Base-by-base conservation (phyloP, 768 basidiomycete genomes). In the Phaeotremella skinneri region DNA sequence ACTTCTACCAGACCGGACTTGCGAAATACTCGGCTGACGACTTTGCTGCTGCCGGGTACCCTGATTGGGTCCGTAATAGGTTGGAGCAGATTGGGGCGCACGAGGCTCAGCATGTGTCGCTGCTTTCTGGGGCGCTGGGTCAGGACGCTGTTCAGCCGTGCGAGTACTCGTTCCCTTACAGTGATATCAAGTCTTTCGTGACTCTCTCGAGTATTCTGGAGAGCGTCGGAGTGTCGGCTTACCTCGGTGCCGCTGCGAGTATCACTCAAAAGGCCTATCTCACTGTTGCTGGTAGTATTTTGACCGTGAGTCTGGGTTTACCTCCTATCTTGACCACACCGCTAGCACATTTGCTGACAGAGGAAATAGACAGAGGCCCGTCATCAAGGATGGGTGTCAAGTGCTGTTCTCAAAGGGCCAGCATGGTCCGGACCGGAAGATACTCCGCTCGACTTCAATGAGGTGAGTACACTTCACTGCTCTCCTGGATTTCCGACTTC, bases 351-450 rank as follows among this genome's bases (percentile, higher is more conserved):
- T n/a, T n/a, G n/a, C n/a, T n/a, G n/a, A n/a, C n/a, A n/a, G n/a
- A n/a, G n/a, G n/a, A n/a, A 42, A 11, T 39, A 55, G 55, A 62
- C 58, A 39, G 84, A 87, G 65, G 79, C 83, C n/a, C 80, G 84
- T 20, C 85, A 86, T 45, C 79, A 82, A 5, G 75, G 80, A 0
- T 87, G 84, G 84, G 73, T 86, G 32, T 78, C 79, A 56, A 78
- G 79, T 1, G 79, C 82, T 16, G 79, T 81, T 29, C 76, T 78
- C 59, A 75, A 80, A 34, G 73, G 72, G 14, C 78, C 79, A 37
- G 78, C 82, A 0, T 85, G 84, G 84, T 81, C 80, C 54, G 79
- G 79, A 3, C 75, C 84, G 2, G 82, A 83, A 63, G 84, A 85
- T 67, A 83, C 64, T 58, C 68, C 58, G 54, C 68, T 78, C 34